These are phyloP conservation scores for Raphidocelis subcapitata DNA, from an alignment of 139 green algal genomes.

Conservation along the genomic window DNA sequence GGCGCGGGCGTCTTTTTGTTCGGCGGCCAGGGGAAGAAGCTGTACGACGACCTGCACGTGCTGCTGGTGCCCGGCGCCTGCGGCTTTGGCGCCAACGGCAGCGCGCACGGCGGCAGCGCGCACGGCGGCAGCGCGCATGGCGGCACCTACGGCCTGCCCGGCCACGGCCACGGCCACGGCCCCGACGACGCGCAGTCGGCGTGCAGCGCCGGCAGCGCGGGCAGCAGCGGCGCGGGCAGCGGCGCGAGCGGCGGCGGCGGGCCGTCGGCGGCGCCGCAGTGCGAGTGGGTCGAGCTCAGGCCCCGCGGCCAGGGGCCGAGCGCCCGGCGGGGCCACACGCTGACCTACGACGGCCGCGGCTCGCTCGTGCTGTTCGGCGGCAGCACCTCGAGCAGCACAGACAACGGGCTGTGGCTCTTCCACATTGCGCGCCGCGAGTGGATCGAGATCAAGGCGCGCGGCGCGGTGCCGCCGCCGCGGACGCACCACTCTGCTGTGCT, in stretches of 20 bases:
- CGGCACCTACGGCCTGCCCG: no score
- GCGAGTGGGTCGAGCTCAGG: conserved; percentile 28
- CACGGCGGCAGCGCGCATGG: no score
- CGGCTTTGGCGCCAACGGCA: no score
- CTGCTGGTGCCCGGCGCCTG: conserved; percentile 31
- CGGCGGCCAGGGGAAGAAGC: conserved; percentile 52
- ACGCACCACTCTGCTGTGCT: conserved; percentile 44
- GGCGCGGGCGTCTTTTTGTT: conserved; percentile 41
- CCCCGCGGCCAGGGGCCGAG: conserved; percentile 7
- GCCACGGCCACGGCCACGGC: background rate
- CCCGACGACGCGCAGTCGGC: no score
- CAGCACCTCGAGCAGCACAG: conserved; percentile 31
- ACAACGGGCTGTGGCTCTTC: conserved; percentile 34
- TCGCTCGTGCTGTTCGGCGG: conserved; percentile 48
- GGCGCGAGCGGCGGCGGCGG: background rate
- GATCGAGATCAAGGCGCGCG: conserved; percentile 17
- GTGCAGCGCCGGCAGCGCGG: background rate
- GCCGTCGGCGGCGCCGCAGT: background rate
- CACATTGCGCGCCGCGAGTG: conserved; percentile 37
- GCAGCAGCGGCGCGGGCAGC: background rate
- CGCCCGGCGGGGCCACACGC: conserved; percentile 37
- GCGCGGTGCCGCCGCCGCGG: conserved; percentile 33
- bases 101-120: no score
- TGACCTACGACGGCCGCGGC: conserved; percentile 38
- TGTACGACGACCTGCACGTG: conserved; percentile 48